Evolutionary conservation across 2,329 filamentous ascomycete species (phyloP), one percentile per base, ranked within the genome.

Genomic region (Nemania serpens): DNA sequence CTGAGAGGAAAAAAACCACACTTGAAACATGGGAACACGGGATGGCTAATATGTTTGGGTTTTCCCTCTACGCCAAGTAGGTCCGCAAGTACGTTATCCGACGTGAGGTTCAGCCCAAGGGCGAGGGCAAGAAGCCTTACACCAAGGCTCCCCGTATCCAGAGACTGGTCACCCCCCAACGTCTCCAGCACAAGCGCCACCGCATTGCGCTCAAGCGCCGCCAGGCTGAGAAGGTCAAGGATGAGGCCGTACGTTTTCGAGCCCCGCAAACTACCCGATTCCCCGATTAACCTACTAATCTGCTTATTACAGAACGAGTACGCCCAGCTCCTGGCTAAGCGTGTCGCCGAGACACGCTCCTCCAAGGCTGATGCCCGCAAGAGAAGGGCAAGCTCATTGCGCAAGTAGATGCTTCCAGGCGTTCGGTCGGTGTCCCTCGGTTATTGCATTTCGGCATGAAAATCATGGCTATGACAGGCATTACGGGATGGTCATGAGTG

Each of bases 61-160:
- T 65, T 59, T 63, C 53, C 56, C 62, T 55, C 20, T 60, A n/a
- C 33, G 74, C 18, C 56, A 52, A 77, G 74, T 84, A 94, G 91
- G 91, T 95, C 83, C 94, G 95, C 87, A 97, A 98, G 87, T 99
- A 97, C 85, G 95, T 99, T 82, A 98, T 99, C 78, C 95, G 95
- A 81, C 95, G 95, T 81, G 95, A 98, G 82, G 89, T 99, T 76
- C 88, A 93, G 85, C 91, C 92, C 79, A 96, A 96, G 90, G 91
- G 89, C 78, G 95, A 98, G 87, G 94, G 93, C 84, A 96, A 95
- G 85, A 90, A 91, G 84, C 83, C 93, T 75, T 98, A 98, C 90
- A 97, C 94, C 90, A 99, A 99, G 91, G 95, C 95, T 76, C 95
- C 95, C 82, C 96, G 94, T 88, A 99, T 99, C 84, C 95, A 99